Base-by-base conservation (phyloP, 2,329 filamentous ascomycete species). In the Periconia sp. region DNA sequence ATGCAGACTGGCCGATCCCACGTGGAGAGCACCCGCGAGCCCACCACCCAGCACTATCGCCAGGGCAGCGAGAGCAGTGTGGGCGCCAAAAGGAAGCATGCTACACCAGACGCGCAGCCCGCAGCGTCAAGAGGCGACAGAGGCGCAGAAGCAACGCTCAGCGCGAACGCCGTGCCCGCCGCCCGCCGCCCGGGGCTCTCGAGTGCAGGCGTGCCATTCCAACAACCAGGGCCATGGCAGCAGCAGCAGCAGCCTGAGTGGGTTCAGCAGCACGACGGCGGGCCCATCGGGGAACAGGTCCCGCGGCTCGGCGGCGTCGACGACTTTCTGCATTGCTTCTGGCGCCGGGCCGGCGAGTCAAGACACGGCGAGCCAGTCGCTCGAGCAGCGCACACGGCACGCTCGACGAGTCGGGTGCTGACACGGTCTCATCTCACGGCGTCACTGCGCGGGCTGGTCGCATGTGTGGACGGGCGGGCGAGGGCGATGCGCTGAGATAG, bases 231-330 rank as follows among this genome's bases (percentile, higher is more conserved):
- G 56, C 55, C 50, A 59, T 50, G 63, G 61, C 53, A 28, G 11
- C 25, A 36, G 40, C 33, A 36, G 40, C 25, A 13, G 12, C 15
- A 45, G 36, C 40, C 41, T 36, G 45, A 46, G 46, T 34, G 50
- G 48, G 51, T 51, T 54, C 48, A 48, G 51, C 46, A 41, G 40
- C 42, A 43, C 36, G 52, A 36, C 51, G 44, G 56, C 57, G 60
- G 61, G 50, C 56, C 57, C 57, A 52, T 52, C 63, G 63, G 63
- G 63, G 66, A 65, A 66, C 40, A 46, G 46, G 50, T 54, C 44
- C 63, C 63, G 65, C 59, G 50, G 51, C 48, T 46, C 45, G 52
- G 54, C 48, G 55, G 54, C 56, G 50, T 44, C 26, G 36, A 28
- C 19, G 25, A 33, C 25, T 54, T 56, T 57, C 51, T 52, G 44